These are phyloP conservation scores for Saprolegnia diclina DNA, from an alignment of 352 stramenopile genomes.

Conservation along the genomic window DNA sequence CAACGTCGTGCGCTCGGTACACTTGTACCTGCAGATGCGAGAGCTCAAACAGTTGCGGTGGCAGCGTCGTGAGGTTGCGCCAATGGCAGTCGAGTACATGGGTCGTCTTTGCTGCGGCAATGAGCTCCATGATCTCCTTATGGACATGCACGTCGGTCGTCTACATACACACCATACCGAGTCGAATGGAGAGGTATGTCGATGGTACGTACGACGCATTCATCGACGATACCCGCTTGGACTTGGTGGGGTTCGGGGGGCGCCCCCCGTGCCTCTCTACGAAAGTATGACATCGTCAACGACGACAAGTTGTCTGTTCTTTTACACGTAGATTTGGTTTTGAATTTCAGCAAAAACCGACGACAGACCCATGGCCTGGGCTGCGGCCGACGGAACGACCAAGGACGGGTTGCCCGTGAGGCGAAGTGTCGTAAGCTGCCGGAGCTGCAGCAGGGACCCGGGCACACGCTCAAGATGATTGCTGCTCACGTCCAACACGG, in stretches of 20 bases:
- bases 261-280: constrained; percentile 17
- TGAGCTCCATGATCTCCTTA: constrained; percentile 41
- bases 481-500: constrained; percentile 49
- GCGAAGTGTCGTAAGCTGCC: constrained; percentile 41
- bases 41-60: constrained; percentile 15
- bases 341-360: constrained; percentile 26
- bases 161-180: constrained; percentile 32
- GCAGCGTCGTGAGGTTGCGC: constrained; percentile 40
- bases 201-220: constrained; percentile 18
- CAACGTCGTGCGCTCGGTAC: background rate
- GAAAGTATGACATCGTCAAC: background rate
- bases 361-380: constrained; percentile 3
- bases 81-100: constrained; percentile 60
- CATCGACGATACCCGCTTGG: constrained; percentile 13
- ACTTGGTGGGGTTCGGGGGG: constrained; percentile 18
- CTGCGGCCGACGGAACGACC: constrained; percentile 5
- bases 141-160: constrained; percentile 66
- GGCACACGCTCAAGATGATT: constrained; percentile 51
- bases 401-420: constrained; percentile 50
- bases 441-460: constrained; percentile 42
- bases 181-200: background rate
- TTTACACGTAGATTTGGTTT: constrained; percentile 27
- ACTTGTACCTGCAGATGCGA: constrained; percentile 4
- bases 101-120: constrained; percentile 37
- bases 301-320: background rate